Evolutionary conservation across 139 green algal genomes (phyloP).

Genomic region (Parachlorella kessleri): DNA sequence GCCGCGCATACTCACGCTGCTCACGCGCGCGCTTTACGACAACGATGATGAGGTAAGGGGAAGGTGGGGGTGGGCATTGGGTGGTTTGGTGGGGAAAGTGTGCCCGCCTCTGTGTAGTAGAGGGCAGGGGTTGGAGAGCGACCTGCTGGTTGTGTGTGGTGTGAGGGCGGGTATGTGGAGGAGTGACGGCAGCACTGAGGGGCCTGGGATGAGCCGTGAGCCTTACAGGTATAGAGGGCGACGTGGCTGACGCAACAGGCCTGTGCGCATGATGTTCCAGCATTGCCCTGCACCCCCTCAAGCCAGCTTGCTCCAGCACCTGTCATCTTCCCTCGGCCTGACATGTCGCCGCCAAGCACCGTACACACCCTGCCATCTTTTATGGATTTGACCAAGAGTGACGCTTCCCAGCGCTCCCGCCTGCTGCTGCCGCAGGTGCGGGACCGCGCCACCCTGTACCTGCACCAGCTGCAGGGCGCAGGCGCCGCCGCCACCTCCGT

Average conservation of each 20-base stretch:
- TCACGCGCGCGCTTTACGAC: slow-evolving; percentile 92
- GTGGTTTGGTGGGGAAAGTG: not conserved
- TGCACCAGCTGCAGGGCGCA: slow-evolving; percentile 79
- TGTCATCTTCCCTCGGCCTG: no score
- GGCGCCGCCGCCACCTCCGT: slow-evolving; percentile 52
- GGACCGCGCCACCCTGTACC: slow-evolving; percentile 94
- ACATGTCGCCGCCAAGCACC: no score
- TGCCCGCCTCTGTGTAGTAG: not conserved
- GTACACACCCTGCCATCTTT: no score
- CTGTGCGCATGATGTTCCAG: no score
- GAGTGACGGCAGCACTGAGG: no score
- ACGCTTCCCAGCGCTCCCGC: no score
- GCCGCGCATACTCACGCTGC: slow-evolving; percentile 82
- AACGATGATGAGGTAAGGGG: slow-evolving; percentile 93
- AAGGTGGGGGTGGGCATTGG: not conserved
- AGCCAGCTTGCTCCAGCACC: no score
- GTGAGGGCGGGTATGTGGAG: not conserved
- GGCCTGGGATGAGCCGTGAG: no score
- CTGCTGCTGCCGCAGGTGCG: slow-evolving; percentile 67
- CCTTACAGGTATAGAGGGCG: no score
- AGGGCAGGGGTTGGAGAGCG: not conserved
- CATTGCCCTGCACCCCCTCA: no score
- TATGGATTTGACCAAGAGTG: no score
- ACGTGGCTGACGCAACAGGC: no score
- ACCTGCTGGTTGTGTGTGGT: not conserved